Conservation (phyloP, 768 basidiomycete genomes). For the Cystofilobasidium capitatum region DNA sequence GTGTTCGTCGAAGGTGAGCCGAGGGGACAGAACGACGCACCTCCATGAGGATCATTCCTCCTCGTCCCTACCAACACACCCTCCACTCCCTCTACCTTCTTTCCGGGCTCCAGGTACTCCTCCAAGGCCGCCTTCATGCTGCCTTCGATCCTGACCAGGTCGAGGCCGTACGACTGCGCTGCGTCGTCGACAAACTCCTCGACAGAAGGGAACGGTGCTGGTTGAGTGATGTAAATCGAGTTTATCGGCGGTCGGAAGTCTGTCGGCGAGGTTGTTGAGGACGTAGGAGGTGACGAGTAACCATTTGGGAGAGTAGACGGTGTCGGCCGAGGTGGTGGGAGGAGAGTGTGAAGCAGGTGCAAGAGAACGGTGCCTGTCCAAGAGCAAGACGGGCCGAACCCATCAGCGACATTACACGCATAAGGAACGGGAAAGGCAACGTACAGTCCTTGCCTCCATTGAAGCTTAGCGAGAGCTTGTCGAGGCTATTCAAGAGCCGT, state of each 20-base stretch:
- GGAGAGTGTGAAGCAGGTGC: conserved; percentile 12
- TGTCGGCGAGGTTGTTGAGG: conserved; percentile 38
- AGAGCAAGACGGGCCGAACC: not conserved
- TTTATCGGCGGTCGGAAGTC: conserved; percentile 45
- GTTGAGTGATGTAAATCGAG: conserved; percentile 78
- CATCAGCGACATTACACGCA: not conserved
- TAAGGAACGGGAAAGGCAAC: conserved; percentile 24
- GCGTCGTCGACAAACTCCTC: conserved; percentile 71
- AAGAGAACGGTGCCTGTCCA: conserved; percentile 22
- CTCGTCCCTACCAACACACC: conserved; percentile 86
- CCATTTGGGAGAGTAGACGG: conserved; percentile 23
- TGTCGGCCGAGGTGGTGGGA: conserved; percentile 36
- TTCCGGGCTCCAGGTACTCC: conserved; percentile 51
- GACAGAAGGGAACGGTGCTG: conserved; percentile 73
- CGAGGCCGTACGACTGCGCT: conserved; percentile 57
- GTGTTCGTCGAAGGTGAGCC: not conserved
- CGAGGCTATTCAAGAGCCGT: conserved; percentile 45
- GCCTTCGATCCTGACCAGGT: conserved; percentile 55
- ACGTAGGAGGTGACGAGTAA: not conserved
- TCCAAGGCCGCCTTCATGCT: conserved; percentile 68
- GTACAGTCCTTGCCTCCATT: conserved; percentile 98
- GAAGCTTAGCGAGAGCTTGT: conserved; percentile 76
- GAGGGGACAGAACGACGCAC: conserved; percentile 45
- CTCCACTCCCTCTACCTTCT: conserved; percentile 44
- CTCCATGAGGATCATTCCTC: conserved; percentile 83